phyloP scores from a whole-genome alignment of 129 eudicot genomes.

The carrot (Daucus carota) region DH1_v3.0 NC_030389.2:5068501-5069000 shows the following conservation, averaged over 20 bases:
- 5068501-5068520: too few species aligned
- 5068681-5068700: conserved; percentile 4
- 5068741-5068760: conserved; percentile 1
- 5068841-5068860: background rate
- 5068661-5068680: conserved; percentile 1
- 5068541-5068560: background rate
- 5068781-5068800: background rate
- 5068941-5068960: background rate
- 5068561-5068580: background rate
- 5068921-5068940: background rate
- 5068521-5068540: too few species aligned
- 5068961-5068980: background rate
- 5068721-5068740: conserved; percentile 1
- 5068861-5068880: background rate
- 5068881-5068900: background rate
- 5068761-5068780: background rate
- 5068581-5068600: background rate
- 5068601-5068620: background rate
- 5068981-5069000: conserved; percentile 3
- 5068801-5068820: background rate
- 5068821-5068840: background rate
- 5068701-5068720: conserved; percentile 8
- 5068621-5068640: background rate
- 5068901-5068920: background rate
- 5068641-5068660: background rate